These are phyloP conservation scores for Xylaria sp. DNA, from an alignment of 2,329 filamentous ascomycete genomes.

Conservation along the genomic window DNA sequence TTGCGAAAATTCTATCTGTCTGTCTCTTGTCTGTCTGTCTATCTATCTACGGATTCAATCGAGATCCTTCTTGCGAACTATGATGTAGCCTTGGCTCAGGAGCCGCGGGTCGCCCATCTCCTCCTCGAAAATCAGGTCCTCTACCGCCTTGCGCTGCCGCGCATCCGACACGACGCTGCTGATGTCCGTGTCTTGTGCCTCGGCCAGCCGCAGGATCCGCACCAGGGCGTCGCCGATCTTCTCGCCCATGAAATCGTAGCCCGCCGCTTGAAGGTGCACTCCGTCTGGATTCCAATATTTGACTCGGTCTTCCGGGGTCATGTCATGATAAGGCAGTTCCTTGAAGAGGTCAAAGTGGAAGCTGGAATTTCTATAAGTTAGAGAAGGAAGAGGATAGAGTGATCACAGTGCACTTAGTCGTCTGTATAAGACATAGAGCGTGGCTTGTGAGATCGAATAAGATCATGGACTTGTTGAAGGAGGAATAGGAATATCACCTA, in stretches of 20 bases:
- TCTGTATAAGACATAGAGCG: neutral
- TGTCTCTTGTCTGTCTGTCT: neutral
- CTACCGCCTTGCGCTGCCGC: slow-evolving; percentile 48
- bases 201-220: slow-evolving; percentile 54
- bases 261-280: slow-evolving; percentile 66
- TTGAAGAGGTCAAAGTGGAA: slow-evolving; percentile 66
- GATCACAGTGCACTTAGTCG: neutral
- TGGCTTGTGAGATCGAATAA: neutral
- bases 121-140: slow-evolving; percentile 60
- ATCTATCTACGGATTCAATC: slow-evolving; percentile 50
- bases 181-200: slow-evolving; percentile 49
- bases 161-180: slow-evolving; percentile 43
- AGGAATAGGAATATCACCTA: slow-evolving; percentile 50
- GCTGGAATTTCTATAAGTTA: slow-evolving; percentile 50
- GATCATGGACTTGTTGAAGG: neutral
- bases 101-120: slow-evolving; percentile 59
- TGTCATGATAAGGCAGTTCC: slow-evolving; percentile 63
- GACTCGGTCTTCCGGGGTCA: slow-evolving; percentile 57
- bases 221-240: slow-evolving; percentile 65
- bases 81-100: slow-evolving; percentile 63
- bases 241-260: slow-evolving; percentile 71
- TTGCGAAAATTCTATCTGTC: slow-evolving; percentile 35
- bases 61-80: slow-evolving; percentile 63
- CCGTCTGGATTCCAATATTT: slow-evolving; percentile 68
- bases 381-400: neutral